Base-by-base conservation (phyloP, 768 basidiomycete genomes). In the Kwoniella botswanensis region DNA sequence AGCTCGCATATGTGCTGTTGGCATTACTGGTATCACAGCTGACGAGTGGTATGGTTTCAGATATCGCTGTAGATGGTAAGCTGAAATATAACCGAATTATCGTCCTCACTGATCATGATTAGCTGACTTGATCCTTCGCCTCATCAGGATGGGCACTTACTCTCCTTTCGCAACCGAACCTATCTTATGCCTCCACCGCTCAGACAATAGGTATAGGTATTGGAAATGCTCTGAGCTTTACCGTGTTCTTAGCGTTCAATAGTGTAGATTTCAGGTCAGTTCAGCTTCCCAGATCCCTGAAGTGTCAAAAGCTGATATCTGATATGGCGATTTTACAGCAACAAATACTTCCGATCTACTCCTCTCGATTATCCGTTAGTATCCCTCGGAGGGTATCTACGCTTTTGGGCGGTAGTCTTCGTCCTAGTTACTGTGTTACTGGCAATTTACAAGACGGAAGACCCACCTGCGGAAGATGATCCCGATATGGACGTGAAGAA, bases 131-230 rank as follows among this genome's bases (percentile, higher is more conserved):
- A 57, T 63, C 18, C 4, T 26, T 21, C 67, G 26, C 1, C 35
- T 59, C 11, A 12, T 26, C 55, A 73, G 63, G 86, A 54, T 87
- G 86, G 86, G 86, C 86, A 6, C 76, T 87, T 5, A 86, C 85
- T 1, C 82, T 87, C 43, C 89, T 99, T 58, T 98, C 96, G 2
- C 90, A 93, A 71, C 94, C 94, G 74, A 95, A 94, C 79, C 85
- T 98, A 46, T 93, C 95, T 18, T 99, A 95, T 79, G 97, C 97
- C 3, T 97, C 94, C 18, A 98, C 95, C 7, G 98, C 96, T 68
- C 97, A 99, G 83, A 98, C 97, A 0, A 93, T 98, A 71, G 97
- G 97, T 13, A 87, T 99, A 26, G 98, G 96, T 76, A 92, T 93
- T 1, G 97, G 97, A 5, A 98, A 91, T 84, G 95, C 98, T 79